These are phyloP conservation scores for Dothideomycetidae sp. DNA, from an alignment of 2,329 filamentous ascomycete genomes.

Conservation along the genomic window DNA sequence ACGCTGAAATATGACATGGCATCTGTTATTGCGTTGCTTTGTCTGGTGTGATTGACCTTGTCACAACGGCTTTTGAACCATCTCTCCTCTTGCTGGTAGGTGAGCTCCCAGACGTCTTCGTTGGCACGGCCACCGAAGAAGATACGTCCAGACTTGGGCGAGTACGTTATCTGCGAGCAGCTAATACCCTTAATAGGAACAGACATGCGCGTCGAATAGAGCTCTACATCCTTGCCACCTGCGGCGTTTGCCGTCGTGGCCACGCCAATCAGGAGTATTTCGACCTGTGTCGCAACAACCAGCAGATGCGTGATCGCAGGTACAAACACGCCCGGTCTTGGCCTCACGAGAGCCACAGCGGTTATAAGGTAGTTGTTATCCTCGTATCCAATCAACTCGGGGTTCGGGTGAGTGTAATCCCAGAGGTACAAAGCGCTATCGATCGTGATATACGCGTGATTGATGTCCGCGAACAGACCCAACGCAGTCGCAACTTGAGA, in stretches of 20 bases:
- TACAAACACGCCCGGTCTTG: conserved; percentile 78
- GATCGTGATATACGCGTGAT: conserved; percentile 89
- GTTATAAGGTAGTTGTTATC: conserved; percentile 80
- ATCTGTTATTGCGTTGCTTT: conserved; percentile 39
- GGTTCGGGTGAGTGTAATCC: conserved; percentile 91
- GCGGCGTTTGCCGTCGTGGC: conserved; percentile 48
- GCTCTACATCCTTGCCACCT: conserved; percentile 56
- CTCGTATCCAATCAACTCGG: conserved; percentile 82
- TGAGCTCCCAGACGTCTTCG: conserved; percentile 84
- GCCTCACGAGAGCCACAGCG: conserved; percentile 74
- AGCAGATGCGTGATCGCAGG: conserved; percentile 73
- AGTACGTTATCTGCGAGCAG: conserved; percentile 65
- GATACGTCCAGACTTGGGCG: conserved; percentile 66
- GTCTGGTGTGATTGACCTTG: conserved; percentile 69
- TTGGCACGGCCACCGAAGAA: conserved; percentile 76
- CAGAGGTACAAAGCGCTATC: conserved; percentile 94
- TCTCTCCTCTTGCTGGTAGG: conserved; percentile 91
- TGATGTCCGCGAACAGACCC: conserved; percentile 87
- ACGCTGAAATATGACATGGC: conserved; percentile 38
- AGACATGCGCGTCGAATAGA: conserved; percentile 83
- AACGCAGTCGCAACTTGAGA: conserved; percentile 81
- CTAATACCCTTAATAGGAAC: conserved; percentile 62
- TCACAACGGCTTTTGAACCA: conserved; percentile 87
- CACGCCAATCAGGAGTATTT: conserved; percentile 78
- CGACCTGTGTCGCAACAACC: conserved; percentile 71